These are phyloP conservation scores for Saccharum spontaneum DNA, from an alignment of 176 grass and related monocot species.

Conservation along the genomic window DNA sequence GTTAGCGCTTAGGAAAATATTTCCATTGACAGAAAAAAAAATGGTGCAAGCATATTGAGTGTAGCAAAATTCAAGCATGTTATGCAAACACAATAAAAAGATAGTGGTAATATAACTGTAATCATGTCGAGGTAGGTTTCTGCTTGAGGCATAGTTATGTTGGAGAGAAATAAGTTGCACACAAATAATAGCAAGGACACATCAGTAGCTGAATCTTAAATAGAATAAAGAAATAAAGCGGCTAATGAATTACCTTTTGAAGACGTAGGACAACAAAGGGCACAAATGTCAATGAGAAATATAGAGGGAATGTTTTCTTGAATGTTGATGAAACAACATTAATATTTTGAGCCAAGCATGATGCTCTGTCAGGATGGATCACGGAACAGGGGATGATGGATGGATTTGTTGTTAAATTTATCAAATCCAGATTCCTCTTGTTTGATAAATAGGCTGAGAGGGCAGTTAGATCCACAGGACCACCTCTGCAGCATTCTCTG, in stretches of 20 bases:
- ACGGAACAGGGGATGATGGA: slow-evolving; percentile 84
- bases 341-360: slow-evolving; percentile 72
- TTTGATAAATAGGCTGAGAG: slow-evolving; percentile 67
- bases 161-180: slow-evolving; percentile 8
- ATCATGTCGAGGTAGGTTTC: slow-evolving; percentile 1
- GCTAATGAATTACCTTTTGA: slow-evolving; percentile 74
- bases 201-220: slow-evolving; percentile 13
- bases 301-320: slow-evolving; percentile 96
- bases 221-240: slow-evolving; percentile 27
- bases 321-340: slow-evolving; percentile 82
- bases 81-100: slow-evolving; percentile 18
- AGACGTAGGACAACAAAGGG: slow-evolving; percentile 94
- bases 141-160: slow-evolving; percentile 16
- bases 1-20: background rate
- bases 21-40: slow-evolving; percentile 19
- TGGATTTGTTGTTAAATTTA: slow-evolving; percentile 62
- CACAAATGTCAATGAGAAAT: slow-evolving; percentile 97
- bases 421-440: slow-evolving; percentile 48
- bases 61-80: slow-evolving; percentile 20
- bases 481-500: slow-evolving; percentile 86
- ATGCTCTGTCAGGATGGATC: slow-evolving; percentile 87
- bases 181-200: background rate
- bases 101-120: slow-evolving; percentile 6
- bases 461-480: slow-evolving; percentile 64
- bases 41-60: slow-evolving; percentile 1